Evolutionary conservation across 169 alveolate genomes (phyloP).

Genomic region (Plasmodium gonderi): DNA sequence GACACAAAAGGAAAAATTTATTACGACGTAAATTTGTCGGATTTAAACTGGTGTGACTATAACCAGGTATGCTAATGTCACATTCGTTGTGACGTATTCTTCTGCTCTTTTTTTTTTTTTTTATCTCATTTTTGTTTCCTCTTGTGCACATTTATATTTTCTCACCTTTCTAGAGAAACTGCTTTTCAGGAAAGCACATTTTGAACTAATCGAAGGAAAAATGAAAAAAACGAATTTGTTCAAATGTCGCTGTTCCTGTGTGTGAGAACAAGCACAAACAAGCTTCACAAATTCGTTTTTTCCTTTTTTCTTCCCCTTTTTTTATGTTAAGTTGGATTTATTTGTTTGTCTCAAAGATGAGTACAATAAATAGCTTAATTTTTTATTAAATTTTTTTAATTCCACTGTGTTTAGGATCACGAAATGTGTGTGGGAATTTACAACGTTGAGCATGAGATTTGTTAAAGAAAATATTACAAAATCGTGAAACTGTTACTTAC

Average conservation of each 20-base stretch:
- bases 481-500: background rate
- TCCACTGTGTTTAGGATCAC: slow-evolving; percentile 12
- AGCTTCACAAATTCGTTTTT: background rate
- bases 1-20: slow-evolving; percentile 59
- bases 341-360: too few species aligned
- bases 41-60: slow-evolving; percentile 62
- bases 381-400: too few species aligned
- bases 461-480: background rate
- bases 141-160: background rate
- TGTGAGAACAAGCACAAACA: too few species aligned
- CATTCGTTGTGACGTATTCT: background rate
- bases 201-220: too few species aligned
- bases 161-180: background rate
- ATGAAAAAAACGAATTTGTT: too few species aligned
- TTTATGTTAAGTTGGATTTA: too few species aligned
- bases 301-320: background rate
- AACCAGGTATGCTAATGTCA: slow-evolving; percentile 20
- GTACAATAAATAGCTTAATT: too few species aligned
- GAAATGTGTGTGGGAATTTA: slow-evolving; percentile 69
- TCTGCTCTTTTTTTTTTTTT: background rate
- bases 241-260: too few species aligned
- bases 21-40: slow-evolving; percentile 50
- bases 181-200: too few species aligned
- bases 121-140: background rate
- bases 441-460: slow-evolving; percentile 36